These are phyloP conservation scores for Lupinus albus DNA, from an alignment of 306 rosid genomes.

Conservation along the genomic window DNA sequence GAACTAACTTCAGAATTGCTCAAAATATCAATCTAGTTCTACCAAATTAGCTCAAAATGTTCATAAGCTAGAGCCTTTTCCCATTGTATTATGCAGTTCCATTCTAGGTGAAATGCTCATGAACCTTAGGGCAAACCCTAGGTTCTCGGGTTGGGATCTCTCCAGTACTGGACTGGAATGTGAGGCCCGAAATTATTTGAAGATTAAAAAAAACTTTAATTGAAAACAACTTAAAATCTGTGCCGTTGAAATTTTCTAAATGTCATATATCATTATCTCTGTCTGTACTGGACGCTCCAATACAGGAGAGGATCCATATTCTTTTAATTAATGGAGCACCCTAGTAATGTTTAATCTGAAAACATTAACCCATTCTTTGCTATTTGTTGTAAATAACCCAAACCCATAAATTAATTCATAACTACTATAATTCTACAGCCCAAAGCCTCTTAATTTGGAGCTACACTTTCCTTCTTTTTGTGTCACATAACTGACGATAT, in stretches of 20 bases:
- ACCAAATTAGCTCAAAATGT: background rate
- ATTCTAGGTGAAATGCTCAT: conserved; percentile 12
- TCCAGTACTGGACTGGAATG: too few species aligned
- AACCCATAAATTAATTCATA: conserved; percentile 1
- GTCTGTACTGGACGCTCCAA: too few species aligned
- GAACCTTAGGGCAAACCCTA: conserved; percentile 8
- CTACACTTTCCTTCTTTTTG: background rate
- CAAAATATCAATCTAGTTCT: conserved; percentile 1
- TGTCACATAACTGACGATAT: too few species aligned
- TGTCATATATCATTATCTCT: too few species aligned
- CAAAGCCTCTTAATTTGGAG: background rate
- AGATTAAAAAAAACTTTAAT: too few species aligned
- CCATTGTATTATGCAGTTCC: background rate
- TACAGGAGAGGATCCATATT: too few species aligned
- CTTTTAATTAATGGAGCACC: background rate
- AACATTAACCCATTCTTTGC: conserved; percentile 1
- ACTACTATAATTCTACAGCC: background rate
- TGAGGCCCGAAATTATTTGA: too few species aligned
- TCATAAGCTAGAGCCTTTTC: background rate
- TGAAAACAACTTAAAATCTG: too few species aligned
- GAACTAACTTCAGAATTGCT: background rate
- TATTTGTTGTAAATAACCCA: conserved; percentile 9
- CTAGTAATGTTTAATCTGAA: background rate
- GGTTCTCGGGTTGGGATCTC: too few species aligned
- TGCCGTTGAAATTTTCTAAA: too few species aligned